Evolutionary conservation across 1,139 yeast species (phyloP).

Genomic region (Protomyces arabidopsidicola): DNA sequence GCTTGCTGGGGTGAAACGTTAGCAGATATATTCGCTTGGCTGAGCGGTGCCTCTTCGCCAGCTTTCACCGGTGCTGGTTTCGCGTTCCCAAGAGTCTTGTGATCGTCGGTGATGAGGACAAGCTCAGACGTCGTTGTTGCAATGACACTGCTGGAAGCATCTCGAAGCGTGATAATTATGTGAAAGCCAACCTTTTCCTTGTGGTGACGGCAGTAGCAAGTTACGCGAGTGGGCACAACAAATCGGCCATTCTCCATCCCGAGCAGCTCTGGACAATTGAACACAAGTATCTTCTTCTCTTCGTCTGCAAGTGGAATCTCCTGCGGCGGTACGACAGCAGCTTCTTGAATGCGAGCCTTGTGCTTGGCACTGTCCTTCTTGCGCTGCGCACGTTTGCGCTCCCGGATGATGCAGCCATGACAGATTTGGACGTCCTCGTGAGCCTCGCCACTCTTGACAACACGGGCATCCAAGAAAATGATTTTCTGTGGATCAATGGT

Average conservation of each 20-base stretch:
- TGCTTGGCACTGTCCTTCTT: conserved; percentile 46
- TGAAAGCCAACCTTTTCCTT: conserved; percentile 73
- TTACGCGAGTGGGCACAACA: conserved; percentile 78
- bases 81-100: conserved; percentile 48
- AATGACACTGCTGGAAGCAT: conserved; percentile 55
- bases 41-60: background rate
- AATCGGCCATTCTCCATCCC: conserved; percentile 61
- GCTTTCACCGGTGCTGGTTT: background rate
- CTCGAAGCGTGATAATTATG: conserved; percentile 58
- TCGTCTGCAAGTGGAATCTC: conserved; percentile 66
- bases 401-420: conserved; percentile 80
- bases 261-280: conserved; percentile 82
- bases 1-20: background rate
- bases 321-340: conserved; percentile 53
- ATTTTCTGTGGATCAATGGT: conserved; percentile 39
- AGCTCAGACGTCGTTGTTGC: conserved; percentile 70
- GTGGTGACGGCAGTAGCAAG: conserved; percentile 95
- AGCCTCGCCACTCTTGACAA: conserved; percentile 42
- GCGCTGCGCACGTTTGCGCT: conserved; percentile 80
- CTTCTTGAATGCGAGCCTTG: conserved; percentile 1
- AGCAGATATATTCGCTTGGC: background rate
- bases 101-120: conserved; percentile 89
- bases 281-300: conserved; percentile 76
- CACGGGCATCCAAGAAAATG: conserved; percentile 41
- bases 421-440: conserved; percentile 68